Evolutionary conservation across 306 rosid genomes (phyloP), one percentile per base, ranked within the genome.

Genomic region (Sindora glabra): DNA sequence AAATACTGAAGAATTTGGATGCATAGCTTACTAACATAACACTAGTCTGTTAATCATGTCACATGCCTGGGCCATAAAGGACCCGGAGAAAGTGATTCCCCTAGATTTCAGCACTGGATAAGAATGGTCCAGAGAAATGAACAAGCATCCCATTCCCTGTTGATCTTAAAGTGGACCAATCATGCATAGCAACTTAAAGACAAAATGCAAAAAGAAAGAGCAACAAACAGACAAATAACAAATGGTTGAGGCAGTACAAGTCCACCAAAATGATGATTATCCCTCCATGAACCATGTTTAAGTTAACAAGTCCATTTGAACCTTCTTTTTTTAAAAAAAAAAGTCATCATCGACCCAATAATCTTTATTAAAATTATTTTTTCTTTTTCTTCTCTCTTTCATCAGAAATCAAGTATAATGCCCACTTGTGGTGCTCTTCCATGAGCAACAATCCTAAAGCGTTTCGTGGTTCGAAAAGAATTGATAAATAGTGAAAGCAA

Each of bases 181-280:
- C 62, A 67, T 36, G 68, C 51, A 73, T 42, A 58, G 52, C 44
- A 64, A 51, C 53, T 16, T 48, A 49, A 22, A 64, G 68, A 59
- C 76, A 79, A 57, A 47, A 44, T 21, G 60, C 58, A 22, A 55
- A 19, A 36, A 44, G 56, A 44, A 52, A 68, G 53, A 58, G 57
- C 56, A 51, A 22, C n/a, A 73, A 53, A 32, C 33, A 67, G 74
- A 74, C 85, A 70, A 69, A 58, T 44, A 52, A 44, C 51, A 51
- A 76, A 38, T 48, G 56, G 55, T 38, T 44, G n/a, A n/a, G n/a
- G n/a, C n/a, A n/a, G 27, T 64, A 47, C 23, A 72, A 67, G 54
- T 65, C 80, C 75, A 77, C 78, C 44, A 67, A n/a, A n/a, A n/a
- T 10, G 2, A 33, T 23, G 55, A 36, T 23, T 37, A 15, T 15